A percentile compares a stretch with the other conserved stretches of the same genome.
Evolutionary conservation across 1,284 basidiomycete species (phyloP).

Genomic region (Puccinia coronata): DNA sequence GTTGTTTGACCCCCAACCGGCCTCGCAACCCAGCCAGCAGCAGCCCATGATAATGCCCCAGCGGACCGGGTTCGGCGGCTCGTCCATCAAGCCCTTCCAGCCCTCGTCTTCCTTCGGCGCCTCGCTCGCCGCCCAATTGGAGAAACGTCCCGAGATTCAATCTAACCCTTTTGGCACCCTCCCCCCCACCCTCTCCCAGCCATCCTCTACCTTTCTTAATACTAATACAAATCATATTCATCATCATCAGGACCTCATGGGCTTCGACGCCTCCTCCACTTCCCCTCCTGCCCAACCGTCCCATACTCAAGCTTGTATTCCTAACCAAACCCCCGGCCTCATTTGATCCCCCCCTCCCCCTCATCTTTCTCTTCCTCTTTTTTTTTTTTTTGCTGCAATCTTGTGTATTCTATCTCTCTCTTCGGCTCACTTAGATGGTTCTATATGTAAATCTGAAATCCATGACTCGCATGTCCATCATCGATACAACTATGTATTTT

Average conservation of each 20-base stretch:
- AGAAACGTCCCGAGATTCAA: background rate
- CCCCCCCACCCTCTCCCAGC: background rate
- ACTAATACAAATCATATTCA: background rate
- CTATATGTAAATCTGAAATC: background rate
- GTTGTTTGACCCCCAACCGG: slow-evolving; percentile 51
- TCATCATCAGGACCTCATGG: slow-evolving; percentile 24
- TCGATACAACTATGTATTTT: no score
- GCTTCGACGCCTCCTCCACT: slow-evolving; percentile 4
- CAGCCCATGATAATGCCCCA: slow-evolving; percentile 69
- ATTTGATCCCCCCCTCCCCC: background rate
- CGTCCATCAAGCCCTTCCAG: slow-evolving; percentile 78
- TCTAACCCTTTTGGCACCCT: slow-evolving; percentile 19
- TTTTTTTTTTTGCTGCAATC: background rate
- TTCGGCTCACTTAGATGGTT: background rate
- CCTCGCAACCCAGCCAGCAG: slow-evolving; percentile 41
- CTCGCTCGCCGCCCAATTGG: slow-evolving; percentile 61
- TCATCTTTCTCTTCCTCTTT: background rate
- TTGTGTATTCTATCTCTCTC: background rate
- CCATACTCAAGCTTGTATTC: slow-evolving; percentile 15
- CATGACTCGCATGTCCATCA: no score
- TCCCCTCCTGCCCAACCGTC: background rate
- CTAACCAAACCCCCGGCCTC: background rate
- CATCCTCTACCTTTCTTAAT: background rate
- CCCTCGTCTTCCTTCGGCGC: slow-evolving; percentile 85
- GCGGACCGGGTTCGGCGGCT: slow-evolving; percentile 74